phyloP scores from a whole-genome alignment of 768 basidiomycete species.

The Clavaria fumosa region DNA sequence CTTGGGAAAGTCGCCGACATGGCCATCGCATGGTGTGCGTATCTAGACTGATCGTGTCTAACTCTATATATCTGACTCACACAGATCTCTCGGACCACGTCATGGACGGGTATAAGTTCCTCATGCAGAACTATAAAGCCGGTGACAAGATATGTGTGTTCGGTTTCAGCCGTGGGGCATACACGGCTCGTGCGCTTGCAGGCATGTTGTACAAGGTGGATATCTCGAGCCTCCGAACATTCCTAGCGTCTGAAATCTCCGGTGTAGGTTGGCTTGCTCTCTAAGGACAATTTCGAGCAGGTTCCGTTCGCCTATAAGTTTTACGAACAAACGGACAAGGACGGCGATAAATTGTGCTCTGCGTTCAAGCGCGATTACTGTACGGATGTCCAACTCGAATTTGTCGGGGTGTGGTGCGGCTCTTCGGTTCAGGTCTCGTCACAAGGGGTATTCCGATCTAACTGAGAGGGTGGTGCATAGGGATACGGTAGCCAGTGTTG shows the following conservation, averaged over 20 bases:
- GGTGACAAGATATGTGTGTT: constrained; percentile 52
- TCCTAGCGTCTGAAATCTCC: neutral
- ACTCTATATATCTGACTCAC: neutral
- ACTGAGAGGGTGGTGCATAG: constrained; percentile 14
- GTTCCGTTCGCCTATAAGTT: constrained; percentile 51
- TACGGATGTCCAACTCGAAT: constrained; percentile 37
- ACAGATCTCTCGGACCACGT: constrained; percentile 4
- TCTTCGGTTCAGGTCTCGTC: neutral
- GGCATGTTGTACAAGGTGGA: constrained; percentile 34
- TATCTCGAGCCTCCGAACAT: neutral
- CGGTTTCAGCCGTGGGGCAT: constrained; percentile 55
- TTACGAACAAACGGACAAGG: constrained; percentile 35
- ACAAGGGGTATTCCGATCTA: neutral
- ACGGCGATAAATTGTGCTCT: constrained; percentile 32
- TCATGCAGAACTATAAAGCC: constrained; percentile 41
- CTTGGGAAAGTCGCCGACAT: constrained; percentile 46
- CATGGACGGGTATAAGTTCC: constrained; percentile 38
- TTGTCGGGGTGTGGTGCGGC: constrained; percentile 41
- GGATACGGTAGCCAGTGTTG: constrained; percentile 44
- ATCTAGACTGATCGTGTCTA: no score
- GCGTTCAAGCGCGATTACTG: constrained; percentile 44
- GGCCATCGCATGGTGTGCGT: constrained; percentile 71
- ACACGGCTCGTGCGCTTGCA: constrained; percentile 40
- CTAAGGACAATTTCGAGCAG: constrained; percentile 35
- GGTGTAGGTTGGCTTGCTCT: constrained; percentile 27